Conservation (phyloP, 345 rosid genomes). For the Ceriops tagal region DNA sequence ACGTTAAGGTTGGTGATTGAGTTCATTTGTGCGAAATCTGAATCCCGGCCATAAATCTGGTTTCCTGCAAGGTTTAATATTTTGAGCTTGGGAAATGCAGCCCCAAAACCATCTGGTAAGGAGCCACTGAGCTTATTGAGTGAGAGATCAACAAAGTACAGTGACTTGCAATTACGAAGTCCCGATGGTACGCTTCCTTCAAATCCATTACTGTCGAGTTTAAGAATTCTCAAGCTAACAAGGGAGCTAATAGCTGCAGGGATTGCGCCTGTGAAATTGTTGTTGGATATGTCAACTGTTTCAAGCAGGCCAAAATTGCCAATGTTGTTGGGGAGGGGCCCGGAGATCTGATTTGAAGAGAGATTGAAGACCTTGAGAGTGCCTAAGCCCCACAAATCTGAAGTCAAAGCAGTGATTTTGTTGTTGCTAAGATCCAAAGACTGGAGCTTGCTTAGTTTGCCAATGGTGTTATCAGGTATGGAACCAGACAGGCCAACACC, state of each 20-base stretch:
- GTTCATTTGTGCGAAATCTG: conserved; percentile 48
- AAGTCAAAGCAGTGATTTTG: conserved; percentile 71
- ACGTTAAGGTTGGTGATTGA: conserved; percentile 60
- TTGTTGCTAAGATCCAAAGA: conserved; percentile 78
- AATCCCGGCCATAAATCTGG: conserved; percentile 51
- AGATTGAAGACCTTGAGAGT: conserved; percentile 65
- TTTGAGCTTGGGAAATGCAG: conserved; percentile 70
- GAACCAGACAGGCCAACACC: conserved; percentile 65
- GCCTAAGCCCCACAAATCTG: conserved; percentile 87
- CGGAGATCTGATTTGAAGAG: conserved; percentile 69
- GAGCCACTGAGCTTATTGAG: conserved; percentile 61
- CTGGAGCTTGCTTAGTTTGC: conserved; percentile 76
- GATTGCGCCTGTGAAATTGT: conserved; percentile 71
- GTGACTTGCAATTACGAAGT: conserved; percentile 47
- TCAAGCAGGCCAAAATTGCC: conserved; percentile 78
- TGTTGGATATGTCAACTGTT: conserved; percentile 62
- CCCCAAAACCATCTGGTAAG: conserved; percentile 70
- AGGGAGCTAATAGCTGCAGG: conserved; percentile 70
- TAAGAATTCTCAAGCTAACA: conserved; percentile 51
- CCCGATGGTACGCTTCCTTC: conserved; percentile 57
- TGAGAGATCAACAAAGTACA: conserved; percentile 64
- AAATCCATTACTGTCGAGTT: conserved; percentile 54
- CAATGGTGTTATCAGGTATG: conserved; percentile 78
- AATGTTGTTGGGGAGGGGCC: conserved; percentile 68
- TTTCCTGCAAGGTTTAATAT: conserved; percentile 66